These are phyloP conservation scores for Cryptococcus deneoformans DNA, from an alignment of 1,284 basidiomycete genomes.

Conservation along the genomic window DNA sequence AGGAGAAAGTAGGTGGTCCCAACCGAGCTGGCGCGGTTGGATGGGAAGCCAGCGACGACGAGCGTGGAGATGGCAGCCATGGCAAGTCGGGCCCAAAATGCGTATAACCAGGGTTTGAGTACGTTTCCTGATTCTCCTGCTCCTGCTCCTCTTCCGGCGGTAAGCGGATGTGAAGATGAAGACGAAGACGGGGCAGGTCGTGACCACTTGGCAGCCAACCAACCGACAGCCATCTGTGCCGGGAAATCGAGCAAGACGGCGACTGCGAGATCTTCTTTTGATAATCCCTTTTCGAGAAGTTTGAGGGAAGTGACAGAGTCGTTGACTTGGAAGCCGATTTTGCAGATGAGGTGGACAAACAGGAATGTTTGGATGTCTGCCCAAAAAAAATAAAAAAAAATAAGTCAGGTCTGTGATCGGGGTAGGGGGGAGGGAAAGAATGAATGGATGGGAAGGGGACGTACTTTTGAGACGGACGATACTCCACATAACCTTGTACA, in stretches of 20 bases:
- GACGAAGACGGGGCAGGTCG: conserved; percentile 38
- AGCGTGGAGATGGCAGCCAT: conserved; percentile 64
- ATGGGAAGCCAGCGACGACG: conserved; percentile 82
- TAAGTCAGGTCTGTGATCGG: neutral
- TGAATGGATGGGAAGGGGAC: conserved; percentile 25
- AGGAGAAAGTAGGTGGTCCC: conserved; percentile 70
- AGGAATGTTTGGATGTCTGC: conserved; percentile 92
- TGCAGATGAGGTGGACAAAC: conserved; percentile 83
- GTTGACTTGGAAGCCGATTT: conserved; percentile 94
- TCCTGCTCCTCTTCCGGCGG: neutral
- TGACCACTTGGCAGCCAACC: conserved; percentile 93
- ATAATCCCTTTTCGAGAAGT: conserved; percentile 94
- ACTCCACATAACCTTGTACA: conserved; percentile 92
- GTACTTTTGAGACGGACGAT: conserved; percentile 88
- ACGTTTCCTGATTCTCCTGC: conserved; percentile 45
- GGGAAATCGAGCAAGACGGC: conserved; percentile 97
- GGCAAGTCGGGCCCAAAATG: conserved; percentile 88
- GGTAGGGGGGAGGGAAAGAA: neutral
- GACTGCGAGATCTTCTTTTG: conserved; percentile 91
- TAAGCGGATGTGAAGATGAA: conserved; percentile 24
- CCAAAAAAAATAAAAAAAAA: neutral
- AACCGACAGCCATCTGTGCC: conserved; percentile 94
- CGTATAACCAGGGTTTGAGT: conserved; percentile 81
- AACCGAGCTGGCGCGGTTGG: conserved; percentile 16
- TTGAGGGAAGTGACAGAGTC: conserved; percentile 92